Evolutionary conservation across 1,284 basidiomycete species (phyloP).

Genomic region (Irpex rosettiformis): DNA sequence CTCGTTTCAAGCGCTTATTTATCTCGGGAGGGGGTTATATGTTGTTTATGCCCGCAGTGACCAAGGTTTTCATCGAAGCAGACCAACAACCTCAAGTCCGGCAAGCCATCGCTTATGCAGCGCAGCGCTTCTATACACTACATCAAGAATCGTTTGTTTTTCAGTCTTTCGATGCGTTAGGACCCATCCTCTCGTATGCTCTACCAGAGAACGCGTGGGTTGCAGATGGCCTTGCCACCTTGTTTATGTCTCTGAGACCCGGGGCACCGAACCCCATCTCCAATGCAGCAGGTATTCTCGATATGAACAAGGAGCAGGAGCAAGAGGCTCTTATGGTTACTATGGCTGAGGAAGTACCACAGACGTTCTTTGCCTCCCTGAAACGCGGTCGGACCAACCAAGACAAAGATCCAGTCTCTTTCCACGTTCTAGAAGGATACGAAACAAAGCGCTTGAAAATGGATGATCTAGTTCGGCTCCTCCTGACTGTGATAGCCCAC

Average conservation of each 20-base stretch:
- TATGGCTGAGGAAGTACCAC: constrained; percentile 65
- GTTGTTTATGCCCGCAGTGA: constrained; percentile 66
- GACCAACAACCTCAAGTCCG: constrained; percentile 53
- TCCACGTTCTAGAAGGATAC: constrained; percentile 52
- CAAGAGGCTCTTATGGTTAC: constrained; percentile 67
- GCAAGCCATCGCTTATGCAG: constrained; percentile 69
- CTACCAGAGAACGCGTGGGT: constrained; percentile 47
- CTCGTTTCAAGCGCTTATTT: constrained; percentile 75
- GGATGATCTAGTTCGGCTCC: constrained; percentile 69
- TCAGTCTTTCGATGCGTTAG: constrained; percentile 64
- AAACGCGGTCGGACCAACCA: constrained; percentile 31
- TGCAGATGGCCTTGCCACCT: constrained; percentile 45
- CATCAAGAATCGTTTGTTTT: constrained; percentile 77
- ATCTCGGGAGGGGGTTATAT: constrained; percentile 69
- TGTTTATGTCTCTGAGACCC: constrained; percentile 53
- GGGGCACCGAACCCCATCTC: constrained; percentile 35
- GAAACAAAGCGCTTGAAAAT: constrained; percentile 55
- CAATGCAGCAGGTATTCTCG: constrained; percentile 67
- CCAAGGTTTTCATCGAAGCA: constrained; percentile 65
- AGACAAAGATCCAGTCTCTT: constrained; percentile 29
- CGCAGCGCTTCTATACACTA: constrained; percentile 70
- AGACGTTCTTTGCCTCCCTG: constrained; percentile 57
- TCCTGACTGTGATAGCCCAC: constrained; percentile 79
- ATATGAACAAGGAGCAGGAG: constrained; percentile 66
- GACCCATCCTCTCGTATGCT: constrained; percentile 51